These are phyloP conservation scores for Didymella glomerata DNA, from an alignment of 2,329 filamentous ascomycete species.

Conservation along the genomic window DNA sequence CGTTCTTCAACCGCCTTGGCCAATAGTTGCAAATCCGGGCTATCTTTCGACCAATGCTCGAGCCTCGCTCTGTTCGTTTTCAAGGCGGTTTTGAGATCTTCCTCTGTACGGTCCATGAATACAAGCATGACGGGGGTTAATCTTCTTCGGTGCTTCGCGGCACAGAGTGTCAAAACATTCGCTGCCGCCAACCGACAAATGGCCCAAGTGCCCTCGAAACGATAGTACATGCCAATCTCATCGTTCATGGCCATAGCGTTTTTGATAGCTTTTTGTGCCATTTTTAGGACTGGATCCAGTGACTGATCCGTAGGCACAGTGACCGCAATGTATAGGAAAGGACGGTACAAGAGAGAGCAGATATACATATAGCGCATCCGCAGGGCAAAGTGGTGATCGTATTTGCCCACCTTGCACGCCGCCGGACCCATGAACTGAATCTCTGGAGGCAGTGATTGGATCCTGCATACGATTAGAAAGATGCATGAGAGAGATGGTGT, in stretches of 20 bases:
- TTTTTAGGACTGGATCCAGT: neutral
- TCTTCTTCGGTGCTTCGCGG: neutral
- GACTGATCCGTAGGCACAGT: neutral
- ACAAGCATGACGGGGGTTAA: neutral
- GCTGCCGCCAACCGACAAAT: neutral
- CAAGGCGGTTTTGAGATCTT: neutral
- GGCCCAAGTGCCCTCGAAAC: neutral
- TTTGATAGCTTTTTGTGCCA: neutral
- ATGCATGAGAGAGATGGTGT: neutral
- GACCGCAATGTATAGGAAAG: neutral
- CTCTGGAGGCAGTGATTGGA: neutral
- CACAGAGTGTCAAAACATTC: neutral
- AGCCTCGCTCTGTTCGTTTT: neutral
- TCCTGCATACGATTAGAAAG: neutral
- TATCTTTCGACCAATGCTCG: neutral
- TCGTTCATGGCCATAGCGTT: neutral
- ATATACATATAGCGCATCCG: neutral
- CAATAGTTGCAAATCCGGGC: neutral
- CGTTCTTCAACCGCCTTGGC: neutral
- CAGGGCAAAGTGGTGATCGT: neutral
- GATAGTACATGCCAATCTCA: neutral
- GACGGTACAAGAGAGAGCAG: neutral
- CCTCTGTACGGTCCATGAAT: neutral
- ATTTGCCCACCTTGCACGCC: neutral
- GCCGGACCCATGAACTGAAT: neutral